These are phyloP conservation scores for Acanthamoeba lenticulata DNA, from an alignment of 208 protist species.

Conservation along the genomic window DNA sequence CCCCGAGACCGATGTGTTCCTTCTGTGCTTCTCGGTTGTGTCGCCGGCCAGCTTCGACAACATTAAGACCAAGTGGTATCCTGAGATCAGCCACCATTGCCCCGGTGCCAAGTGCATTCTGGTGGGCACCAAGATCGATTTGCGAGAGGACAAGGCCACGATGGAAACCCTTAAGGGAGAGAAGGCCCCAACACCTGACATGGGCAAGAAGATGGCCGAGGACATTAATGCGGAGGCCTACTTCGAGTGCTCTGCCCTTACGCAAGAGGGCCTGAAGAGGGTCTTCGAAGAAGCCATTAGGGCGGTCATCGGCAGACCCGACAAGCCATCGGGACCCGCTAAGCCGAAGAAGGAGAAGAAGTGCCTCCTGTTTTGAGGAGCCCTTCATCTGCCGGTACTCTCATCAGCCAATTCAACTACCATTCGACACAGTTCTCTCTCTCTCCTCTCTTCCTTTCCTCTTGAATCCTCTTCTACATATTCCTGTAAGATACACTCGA, in stretches of 20 bases:
- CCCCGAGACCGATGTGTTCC: constrained; percentile 78
- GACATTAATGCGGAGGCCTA: constrained; percentile 71
- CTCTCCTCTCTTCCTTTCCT: not conserved
- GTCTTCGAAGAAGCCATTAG: constrained; percentile 72
- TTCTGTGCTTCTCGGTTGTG: constrained; percentile 86
- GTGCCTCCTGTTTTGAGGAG: constrained; percentile 71
- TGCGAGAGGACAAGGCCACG: constrained; percentile 74
- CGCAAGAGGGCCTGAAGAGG: constrained; percentile 71
- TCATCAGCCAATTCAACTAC: not conserved
- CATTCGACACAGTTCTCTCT: not conserved
- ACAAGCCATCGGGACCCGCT: constrained; percentile 57
- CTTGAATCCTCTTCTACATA: not conserved
- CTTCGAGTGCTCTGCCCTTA: constrained; percentile 75
- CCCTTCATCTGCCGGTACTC: not conserved
- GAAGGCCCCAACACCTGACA: constrained; percentile 47
- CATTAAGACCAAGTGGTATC: constrained; percentile 72
- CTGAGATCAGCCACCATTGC: constrained; percentile 77
- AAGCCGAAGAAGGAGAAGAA: constrained; percentile 73
- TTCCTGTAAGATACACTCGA: constrained; percentile 56
- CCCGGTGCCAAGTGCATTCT: constrained; percentile 75
- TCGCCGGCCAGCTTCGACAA: constrained; percentile 75
- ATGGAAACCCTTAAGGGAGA: constrained; percentile 77
- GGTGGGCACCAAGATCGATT: constrained; percentile 84
- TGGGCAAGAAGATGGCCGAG: constrained; percentile 74
- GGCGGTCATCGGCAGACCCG: constrained; percentile 74